A percentile compares a stretch with the other conserved stretches of the same genome.
These are phyloP conservation scores for Rhodotorula babjevae DNA, from an alignment of 768 basidiomycete genomes.

Conservation along the genomic window DNA sequence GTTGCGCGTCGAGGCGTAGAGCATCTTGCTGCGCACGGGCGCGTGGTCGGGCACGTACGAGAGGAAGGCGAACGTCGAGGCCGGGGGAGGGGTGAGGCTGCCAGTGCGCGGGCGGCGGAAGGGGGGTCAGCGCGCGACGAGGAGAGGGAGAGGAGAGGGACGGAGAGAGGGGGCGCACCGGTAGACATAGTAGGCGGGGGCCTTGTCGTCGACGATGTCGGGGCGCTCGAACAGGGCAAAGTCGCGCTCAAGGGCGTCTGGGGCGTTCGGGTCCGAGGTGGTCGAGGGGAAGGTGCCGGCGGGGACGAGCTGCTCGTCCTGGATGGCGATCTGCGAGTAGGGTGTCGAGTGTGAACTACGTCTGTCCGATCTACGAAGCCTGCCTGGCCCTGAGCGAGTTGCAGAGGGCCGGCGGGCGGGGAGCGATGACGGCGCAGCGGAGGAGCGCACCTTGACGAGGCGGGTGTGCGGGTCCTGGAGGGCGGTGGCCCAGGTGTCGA, in stretches of 20 bases:
- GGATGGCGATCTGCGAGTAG: background rate
- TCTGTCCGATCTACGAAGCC: too few relatives aligned
- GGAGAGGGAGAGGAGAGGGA: constrained; percentile 46
- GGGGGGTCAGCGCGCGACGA: background rate
- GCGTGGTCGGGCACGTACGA: constrained; percentile 79
- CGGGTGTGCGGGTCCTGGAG: background rate
- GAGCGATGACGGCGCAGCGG: background rate
- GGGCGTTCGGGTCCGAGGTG: background rate
- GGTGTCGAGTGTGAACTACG: too few relatives aligned
- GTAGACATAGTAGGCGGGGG: constrained; percentile 71
- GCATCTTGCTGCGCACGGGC: constrained; percentile 81
- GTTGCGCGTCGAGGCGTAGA: constrained; percentile 74
- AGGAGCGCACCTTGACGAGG: constrained; percentile 17
- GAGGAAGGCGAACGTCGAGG: constrained; percentile 51
- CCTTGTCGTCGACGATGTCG: constrained; percentile 57
- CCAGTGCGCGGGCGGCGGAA: background rate
- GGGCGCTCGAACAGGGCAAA: constrained; percentile 54
- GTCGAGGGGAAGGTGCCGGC: background rate
- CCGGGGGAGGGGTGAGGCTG: constrained; percentile 2
- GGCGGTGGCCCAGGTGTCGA: background rate
- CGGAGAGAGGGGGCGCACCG: constrained; percentile 55
- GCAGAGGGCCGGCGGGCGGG: too few relatives aligned
- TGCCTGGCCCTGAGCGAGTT: too few relatives aligned
- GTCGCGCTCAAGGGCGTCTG: constrained; percentile 55
- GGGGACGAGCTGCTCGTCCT: constrained; percentile 18